Conservation (phyloP, 768 basidiomycete species). For the Exidia glandulosa region DNA sequence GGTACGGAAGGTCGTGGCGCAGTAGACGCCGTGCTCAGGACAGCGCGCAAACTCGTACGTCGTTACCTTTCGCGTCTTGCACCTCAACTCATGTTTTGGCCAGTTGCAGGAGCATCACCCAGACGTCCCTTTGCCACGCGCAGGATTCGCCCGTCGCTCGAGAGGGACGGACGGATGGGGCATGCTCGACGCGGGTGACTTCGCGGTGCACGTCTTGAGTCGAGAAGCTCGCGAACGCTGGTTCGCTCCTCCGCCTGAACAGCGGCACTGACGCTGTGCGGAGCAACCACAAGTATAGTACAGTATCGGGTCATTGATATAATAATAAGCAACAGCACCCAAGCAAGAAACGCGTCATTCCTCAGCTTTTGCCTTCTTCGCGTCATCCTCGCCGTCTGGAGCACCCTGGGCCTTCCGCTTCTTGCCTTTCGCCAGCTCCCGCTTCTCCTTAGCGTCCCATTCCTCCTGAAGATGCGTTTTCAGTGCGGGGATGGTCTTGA, state of each 20-base stretch:
- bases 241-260: constrained; percentile 27
- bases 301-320: neutral
- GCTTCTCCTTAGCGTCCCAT: constrained; percentile 38
- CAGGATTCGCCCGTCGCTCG: constrained; percentile 28
- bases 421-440: neutral
- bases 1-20: constrained; percentile 72
- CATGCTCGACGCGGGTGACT: constrained; percentile 70
- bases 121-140: neutral
- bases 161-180: constrained; percentile 63
- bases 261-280: neutral
- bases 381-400: neutral
- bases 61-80: neutral
- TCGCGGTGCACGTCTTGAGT: constrained; percentile 71
- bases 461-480: constrained; percentile 70
- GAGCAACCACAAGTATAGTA: neutral
- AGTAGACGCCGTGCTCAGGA: constrained; percentile 61
- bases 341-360: neutral
- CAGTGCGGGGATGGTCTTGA: constrained; percentile 64
- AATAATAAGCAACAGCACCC: neutral
- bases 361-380: neutral
- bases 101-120: constrained; percentile 3
- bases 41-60: constrained; percentile 61
- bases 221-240: constrained; percentile 55
- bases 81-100: neutral
- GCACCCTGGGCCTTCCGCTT: neutral